Conservation (phyloP, 78 protist genomes). For the Abeoforma whisleri region DNA sequence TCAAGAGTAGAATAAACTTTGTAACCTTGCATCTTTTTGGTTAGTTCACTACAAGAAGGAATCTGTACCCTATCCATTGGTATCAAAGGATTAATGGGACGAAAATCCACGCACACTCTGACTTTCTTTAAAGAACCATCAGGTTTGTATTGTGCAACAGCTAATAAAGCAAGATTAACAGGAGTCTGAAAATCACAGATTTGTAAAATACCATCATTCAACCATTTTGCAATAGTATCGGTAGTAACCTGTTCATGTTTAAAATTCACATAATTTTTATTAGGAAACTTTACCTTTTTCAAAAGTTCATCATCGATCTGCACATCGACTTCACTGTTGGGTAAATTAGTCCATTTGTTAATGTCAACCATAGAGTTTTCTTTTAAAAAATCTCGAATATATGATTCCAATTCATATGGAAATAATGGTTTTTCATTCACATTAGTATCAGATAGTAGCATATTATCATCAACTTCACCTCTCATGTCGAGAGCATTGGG, state of each 20-base stretch:
- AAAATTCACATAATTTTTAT: background rate
- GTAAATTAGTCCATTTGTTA: background rate
- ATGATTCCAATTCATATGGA: no score
- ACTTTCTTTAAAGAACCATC: background rate
- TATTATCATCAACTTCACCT: no score
- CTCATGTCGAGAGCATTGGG: no score
- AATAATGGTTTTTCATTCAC: no score
- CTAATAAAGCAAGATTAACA: background rate
- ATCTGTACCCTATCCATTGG: no score
- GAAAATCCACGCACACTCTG: background rate
- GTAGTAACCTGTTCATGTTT: background rate
- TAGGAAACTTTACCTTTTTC: background rate
- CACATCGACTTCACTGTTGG: background rate
- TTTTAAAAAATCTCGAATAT: no score
- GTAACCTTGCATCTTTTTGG: background rate
- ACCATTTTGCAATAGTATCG: background rate
- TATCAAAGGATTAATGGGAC: background rate
- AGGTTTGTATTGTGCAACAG: background rate
- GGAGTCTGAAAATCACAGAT: background rate
- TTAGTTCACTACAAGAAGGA: background rate
- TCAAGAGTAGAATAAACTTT: background rate
- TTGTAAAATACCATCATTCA: background rate
- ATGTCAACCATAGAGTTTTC: no score
- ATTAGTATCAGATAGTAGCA: no score
- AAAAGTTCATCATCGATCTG: background rate